These are phyloP conservation scores for Chrysoporthe cubensis DNA, from an alignment of 2,329 filamentous ascomycete species.

Conservation along the genomic window DNA sequence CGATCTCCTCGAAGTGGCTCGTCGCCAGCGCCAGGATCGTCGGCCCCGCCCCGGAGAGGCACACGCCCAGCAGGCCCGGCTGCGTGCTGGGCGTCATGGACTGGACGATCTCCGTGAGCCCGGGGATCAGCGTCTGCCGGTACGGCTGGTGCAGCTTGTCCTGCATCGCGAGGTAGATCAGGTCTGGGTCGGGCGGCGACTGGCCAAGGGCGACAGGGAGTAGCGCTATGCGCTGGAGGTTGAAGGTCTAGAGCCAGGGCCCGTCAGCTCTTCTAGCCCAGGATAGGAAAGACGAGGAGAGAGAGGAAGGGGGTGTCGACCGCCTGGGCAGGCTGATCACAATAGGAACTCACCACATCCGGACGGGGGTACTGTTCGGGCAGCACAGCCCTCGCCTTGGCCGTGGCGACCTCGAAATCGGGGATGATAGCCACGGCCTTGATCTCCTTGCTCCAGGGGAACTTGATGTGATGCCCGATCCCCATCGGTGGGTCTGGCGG, in stretches of 20 bases:
- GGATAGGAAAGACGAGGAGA: not conserved
- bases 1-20: conserved; percentile 85
- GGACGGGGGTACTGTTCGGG: conserved; percentile 77
- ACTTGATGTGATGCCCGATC: conserved; percentile 96
- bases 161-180: conserved; percentile 98
- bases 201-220: conserved; percentile 87
- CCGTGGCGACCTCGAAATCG: conserved; percentile 93
- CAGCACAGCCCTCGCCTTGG: conserved; percentile 83
- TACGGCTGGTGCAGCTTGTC: conserved; percentile 98
- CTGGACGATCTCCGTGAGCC: conserved; percentile 85
- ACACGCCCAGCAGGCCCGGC: conserved; percentile 88
- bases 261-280: not conserved
- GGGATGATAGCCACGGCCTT: conserved; percentile 97
- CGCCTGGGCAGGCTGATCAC: too few species aligned
- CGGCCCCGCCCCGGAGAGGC: conserved; percentile 90
- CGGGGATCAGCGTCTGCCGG: conserved; percentile 87
- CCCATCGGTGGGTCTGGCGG: conserved; percentile 88
- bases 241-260: conserved; percentile 68
- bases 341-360: conserved; percentile 69
- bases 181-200: conserved; percentile 86
- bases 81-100: conserved; percentile 88
- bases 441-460: conserved; percentile 91
- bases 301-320: not conserved
- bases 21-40: conserved; percentile 94
- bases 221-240: conserved; percentile 90